phyloP scores from a whole-genome alignment of 352 stramenopile species.

The Globisporangium canariense region DNA sequence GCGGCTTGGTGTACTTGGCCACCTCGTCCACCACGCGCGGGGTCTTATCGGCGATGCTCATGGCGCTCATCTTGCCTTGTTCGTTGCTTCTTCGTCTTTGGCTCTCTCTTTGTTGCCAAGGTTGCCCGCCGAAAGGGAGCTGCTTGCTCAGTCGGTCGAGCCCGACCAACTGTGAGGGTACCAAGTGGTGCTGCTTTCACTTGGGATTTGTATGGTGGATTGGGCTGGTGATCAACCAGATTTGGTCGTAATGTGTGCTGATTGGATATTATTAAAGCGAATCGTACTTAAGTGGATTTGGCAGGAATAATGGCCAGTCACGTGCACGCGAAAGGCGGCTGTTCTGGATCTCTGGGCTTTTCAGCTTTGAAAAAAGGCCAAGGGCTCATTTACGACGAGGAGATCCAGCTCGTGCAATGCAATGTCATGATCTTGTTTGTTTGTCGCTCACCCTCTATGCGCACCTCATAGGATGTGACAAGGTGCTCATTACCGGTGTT shows the following conservation, averaged over 20 bases:
- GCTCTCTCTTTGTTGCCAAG: background rate
- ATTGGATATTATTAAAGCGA: constrained; percentile 2
- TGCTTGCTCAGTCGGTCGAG: too few species aligned
- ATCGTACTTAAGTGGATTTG: constrained; percentile 1
- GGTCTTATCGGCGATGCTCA: constrained; percentile 73
- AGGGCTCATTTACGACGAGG: background rate
- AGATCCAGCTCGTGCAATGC: background rate
- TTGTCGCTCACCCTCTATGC: background rate
- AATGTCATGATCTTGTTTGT: too few species aligned
- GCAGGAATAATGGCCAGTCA: constrained; percentile 4
- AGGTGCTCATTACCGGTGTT: background rate
- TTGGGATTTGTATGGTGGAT: background rate
- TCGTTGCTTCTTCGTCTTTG: background rate
- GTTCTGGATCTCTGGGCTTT: constrained; percentile 5
- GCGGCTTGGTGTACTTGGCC: constrained; percentile 59
- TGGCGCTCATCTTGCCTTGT: constrained; percentile 27
- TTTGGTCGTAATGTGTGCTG: constrained; percentile 13
- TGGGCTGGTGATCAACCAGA: background rate
- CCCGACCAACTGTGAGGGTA: constrained; percentile 3
- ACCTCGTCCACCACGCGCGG: constrained; percentile 78
- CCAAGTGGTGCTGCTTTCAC: background rate
- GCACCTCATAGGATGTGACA: background rate
- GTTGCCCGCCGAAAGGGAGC: background rate
- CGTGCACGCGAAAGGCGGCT: constrained; percentile 8
- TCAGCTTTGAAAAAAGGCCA: background rate